phyloP scores from a whole-genome alignment of 2,329 filamentous ascomycete species.

The Scytalidium lignicola region DNA sequence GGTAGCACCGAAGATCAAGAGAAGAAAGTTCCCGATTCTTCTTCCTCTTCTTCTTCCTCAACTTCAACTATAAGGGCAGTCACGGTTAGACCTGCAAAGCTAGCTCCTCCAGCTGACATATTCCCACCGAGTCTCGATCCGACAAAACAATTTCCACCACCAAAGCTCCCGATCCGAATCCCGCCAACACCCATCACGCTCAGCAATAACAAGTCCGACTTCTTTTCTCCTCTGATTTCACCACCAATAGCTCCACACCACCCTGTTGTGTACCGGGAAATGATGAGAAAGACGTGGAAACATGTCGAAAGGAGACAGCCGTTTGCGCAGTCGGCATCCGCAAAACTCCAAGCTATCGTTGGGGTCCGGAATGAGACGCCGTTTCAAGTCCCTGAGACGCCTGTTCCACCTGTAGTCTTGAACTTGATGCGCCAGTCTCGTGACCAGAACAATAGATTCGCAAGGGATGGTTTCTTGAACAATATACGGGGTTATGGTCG shows the following conservation, averaged over 20 bases:
- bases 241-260: background rate
- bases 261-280: background rate
- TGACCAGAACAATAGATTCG: background rate
- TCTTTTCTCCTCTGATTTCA: background rate
- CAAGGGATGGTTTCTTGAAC: background rate
- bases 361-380: slow-evolving; percentile 14
- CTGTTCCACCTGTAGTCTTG: too few relatives aligned
- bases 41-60: background rate
- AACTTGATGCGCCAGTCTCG: too few relatives aligned
- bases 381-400: slow-evolving; percentile 12
- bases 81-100: background rate
- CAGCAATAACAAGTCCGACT: background rate
- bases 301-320: slow-evolving; percentile 10
- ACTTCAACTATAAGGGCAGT: background rate
- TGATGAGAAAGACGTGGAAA: slow-evolving; percentile 3
- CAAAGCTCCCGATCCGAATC: background rate
- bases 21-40: too few relatives aligned
- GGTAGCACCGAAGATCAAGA: too few relatives aligned
- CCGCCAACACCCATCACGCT: background rate
- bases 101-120: background rate
- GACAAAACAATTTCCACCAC: background rate
- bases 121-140: background rate
- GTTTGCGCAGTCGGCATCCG: slow-evolving; percentile 9
- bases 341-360: slow-evolving; percentile 18
- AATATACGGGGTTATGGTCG: background rate